phyloP scores from a whole-genome alignment of 2,329 filamentous ascomycete species.

The Capronia epimyces region DNA sequence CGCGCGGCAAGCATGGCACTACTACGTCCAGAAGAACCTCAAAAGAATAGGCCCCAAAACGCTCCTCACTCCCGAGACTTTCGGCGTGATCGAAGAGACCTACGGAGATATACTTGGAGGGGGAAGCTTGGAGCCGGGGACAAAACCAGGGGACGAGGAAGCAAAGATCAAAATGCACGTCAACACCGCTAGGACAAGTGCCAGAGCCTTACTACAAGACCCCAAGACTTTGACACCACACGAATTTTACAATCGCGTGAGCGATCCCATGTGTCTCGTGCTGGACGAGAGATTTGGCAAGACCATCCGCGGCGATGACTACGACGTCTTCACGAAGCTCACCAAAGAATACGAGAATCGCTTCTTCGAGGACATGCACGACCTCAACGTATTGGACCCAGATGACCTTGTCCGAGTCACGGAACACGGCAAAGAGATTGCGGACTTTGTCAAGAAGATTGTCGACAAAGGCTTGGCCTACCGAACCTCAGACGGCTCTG shows the following conservation, averaged over 20 bases:
- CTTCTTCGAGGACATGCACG: conserved; percentile 82
- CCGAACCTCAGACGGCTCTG: conserved; percentile 66
- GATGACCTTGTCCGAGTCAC: conserved; percentile 85
- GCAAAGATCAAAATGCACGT: conserved; percentile 90
- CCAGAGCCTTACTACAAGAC: conserved; percentile 44
- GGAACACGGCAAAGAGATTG: conserved; percentile 84
- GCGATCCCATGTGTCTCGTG: conserved; percentile 72
- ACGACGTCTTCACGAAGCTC: conserved; percentile 78
- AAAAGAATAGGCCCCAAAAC: conserved; percentile 43
- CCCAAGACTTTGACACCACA: conserved; percentile 31
- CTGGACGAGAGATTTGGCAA: conserved; percentile 61
- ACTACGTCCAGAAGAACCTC: conserved; percentile 64
- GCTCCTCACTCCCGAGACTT: conserved; percentile 41
- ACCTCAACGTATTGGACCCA: conserved; percentile 76
- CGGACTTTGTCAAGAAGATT: conserved; percentile 74
- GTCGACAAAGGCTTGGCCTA: conserved; percentile 85
- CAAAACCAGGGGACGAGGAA: conserved; percentile 65
- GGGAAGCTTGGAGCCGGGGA: conserved; percentile 49
- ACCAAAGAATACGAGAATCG: conserved; percentile 81
- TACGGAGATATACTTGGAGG: conserved; percentile 54
- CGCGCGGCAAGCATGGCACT: conserved; percentile 48
- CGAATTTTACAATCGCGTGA: conserved; percentile 53
- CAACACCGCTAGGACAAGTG: conserved; percentile 53
- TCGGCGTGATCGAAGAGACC: conserved; percentile 45
- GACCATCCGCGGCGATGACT: conserved; percentile 55